Evolutionary conservation across 2,329 filamentous ascomycete genomes (phyloP), one percentile per base, ranked within the genome.

Genomic region (Pestalotiopsis sp.): DNA sequence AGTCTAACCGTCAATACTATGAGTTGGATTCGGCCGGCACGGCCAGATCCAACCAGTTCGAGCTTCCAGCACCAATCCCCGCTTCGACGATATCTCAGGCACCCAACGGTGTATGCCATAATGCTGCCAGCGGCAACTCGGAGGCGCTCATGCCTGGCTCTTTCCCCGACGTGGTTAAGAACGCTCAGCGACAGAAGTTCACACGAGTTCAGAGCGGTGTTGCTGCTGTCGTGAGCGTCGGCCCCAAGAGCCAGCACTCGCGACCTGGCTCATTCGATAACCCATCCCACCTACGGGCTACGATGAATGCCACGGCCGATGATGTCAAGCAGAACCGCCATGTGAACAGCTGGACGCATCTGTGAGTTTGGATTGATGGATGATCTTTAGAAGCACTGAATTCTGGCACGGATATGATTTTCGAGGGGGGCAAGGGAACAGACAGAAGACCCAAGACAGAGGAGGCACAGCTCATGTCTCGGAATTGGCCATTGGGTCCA

Each of bases 21-120:
- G 73, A 75, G 62, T 68, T 75, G 40, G 72, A 74, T 48, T 72
- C 73, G 3, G 30, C 58, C 17, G 71, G 68, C 13, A 67, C 57
- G 7, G 63, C 58, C 58, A 61, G 22, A 56, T 9, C 40, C 7
- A 22, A 38, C 2, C 13, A 13, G 2, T 48, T 68, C 17, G 67
- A 69, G n/a, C 35, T 69, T 3, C 56, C 67, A 4, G 65, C 59
- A 9, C 11, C 61, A 11, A n/a, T 11, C 6, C 56, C 58, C n/a
- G 6, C 30, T 9, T 26, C 58, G 5, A 17, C 17, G n/a, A 39
- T 17, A 20, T 26, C 58, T 11, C 24, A 39, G 35, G 11, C 58
- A n/a, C 4, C 58, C 7, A 30, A 20, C 13, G 30, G 22, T 22
- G 1, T n/a, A 44, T 20, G 20, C 20, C 20, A 62, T 40, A 52